These are phyloP conservation scores for Cladosporium sp. DNA, from an alignment of 2,329 filamentous ascomycete species.

Conservation along the genomic window DNA sequence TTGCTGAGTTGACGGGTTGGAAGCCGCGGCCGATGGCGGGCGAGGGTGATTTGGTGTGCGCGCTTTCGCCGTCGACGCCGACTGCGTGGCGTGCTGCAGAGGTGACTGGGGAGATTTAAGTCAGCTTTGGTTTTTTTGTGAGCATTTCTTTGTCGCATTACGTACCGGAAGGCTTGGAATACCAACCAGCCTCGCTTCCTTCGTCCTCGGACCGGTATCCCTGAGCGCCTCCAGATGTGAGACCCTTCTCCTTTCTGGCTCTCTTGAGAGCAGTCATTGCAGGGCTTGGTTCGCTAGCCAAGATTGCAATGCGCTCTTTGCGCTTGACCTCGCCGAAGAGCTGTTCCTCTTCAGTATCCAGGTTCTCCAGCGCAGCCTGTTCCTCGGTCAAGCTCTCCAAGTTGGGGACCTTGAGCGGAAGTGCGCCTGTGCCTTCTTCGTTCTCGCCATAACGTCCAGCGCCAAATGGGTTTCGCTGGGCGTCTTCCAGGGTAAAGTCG, in stretches of 20 bases:
- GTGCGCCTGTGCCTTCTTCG: conserved; percentile 35
- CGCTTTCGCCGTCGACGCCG: conserved; percentile 34
- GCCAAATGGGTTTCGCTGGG: conserved; percentile 86
- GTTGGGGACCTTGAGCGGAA: conserved; percentile 55
- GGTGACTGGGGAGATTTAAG: neutral
- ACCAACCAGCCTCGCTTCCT: conserved; percentile 23
- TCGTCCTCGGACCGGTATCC: conserved; percentile 27
- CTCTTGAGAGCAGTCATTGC: conserved; percentile 50
- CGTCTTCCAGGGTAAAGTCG: conserved; percentile 83
- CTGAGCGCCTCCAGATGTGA: conserved; percentile 22
- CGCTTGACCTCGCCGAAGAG: conserved; percentile 68
- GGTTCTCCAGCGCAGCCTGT: conserved; percentile 63
- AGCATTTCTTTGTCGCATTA: neutral
- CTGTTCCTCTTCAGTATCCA: conserved; percentile 64
- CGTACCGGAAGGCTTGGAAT: conserved; percentile 1
- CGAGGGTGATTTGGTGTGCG: conserved; percentile 41
- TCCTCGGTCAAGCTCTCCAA: conserved; percentile 61
- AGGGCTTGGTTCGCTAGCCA: conserved; percentile 68
- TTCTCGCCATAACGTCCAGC: conserved; percentile 40
- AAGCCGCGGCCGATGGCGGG: conserved; percentile 29
- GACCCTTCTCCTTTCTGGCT: conserved; percentile 41
- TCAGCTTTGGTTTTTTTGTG: neutral
- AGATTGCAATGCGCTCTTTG: conserved; percentile 63
- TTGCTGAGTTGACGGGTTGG: conserved; percentile 32
- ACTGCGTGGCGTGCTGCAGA: conserved; percentile 8